Percentiles rank a stretch among this genome's conserved stretches.
These are phyloP conservation scores for Penicillium sp. DNA, from an alignment of 2,329 filamentous ascomycete genomes.

Conservation along the genomic window DNA sequence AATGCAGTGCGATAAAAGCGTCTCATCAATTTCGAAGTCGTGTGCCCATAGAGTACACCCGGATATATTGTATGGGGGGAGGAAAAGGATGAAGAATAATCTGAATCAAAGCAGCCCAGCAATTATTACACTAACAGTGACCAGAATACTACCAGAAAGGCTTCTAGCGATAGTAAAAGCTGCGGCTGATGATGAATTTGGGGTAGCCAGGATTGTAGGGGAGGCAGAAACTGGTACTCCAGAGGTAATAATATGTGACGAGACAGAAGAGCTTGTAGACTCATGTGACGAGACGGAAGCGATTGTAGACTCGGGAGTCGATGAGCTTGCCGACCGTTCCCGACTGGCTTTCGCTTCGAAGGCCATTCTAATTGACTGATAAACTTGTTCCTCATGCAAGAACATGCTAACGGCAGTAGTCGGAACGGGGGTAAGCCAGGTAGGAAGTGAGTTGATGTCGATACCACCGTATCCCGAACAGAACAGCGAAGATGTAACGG, in stretches of 20 bases:
- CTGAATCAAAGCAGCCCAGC: not conserved
- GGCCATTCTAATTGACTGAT: not conserved
- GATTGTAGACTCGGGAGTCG: not conserved
- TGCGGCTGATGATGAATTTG: not conserved
- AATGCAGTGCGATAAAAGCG: too few relatives aligned
- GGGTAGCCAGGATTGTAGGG: not conserved
- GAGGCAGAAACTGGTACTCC: not conserved
- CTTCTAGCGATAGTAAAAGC: not conserved
- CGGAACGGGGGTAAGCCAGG: not conserved
- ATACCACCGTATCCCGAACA: not conserved
- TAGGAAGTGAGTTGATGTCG: not conserved
- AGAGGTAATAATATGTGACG: not conserved
- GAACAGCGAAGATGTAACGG: not conserved
- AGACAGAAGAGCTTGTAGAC: not conserved
- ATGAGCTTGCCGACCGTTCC: not conserved
- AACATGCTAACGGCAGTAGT: not conserved
- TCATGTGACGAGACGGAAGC: not conserved
- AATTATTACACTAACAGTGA: not conserved
- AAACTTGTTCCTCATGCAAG: not conserved
- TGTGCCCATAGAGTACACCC: too few relatives aligned
- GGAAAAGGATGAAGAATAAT: not conserved
- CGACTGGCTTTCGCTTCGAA: not conserved
- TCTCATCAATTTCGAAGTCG: too few relatives aligned
- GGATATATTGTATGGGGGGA: too few relatives aligned
- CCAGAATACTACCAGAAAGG: not conserved